Percentiles rank a stretch among this genome's conserved stretches.
phyloP scores from a whole-genome alignment of 305 asterid genomes.

The Solanum aculeatissimum region DNA sequence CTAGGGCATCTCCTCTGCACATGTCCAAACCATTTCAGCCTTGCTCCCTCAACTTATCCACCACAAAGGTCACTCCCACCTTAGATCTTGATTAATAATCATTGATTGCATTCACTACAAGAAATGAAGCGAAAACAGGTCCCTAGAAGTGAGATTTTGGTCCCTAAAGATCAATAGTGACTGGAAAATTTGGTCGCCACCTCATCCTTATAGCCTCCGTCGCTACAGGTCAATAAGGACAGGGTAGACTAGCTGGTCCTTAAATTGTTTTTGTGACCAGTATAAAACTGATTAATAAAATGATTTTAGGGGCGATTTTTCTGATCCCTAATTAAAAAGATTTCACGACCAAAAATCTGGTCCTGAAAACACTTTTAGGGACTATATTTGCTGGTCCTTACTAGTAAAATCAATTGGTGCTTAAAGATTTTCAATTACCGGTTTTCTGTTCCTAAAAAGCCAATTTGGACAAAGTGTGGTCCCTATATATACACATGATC shows the following conservation, averaged over 20 bases:
- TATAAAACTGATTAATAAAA: neutral
- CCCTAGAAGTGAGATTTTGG: neutral
- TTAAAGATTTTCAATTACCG: neutral
- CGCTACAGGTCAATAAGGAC: neutral
- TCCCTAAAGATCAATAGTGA: neutral
- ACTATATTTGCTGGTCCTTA: neutral
- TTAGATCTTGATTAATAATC: no score
- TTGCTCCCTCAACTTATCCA: no score
- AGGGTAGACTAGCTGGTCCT: neutral
- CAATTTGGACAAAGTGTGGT: neutral
- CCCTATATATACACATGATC: neutral
- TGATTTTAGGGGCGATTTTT: neutral
- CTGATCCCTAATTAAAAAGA: neutral
- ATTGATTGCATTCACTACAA: no score
- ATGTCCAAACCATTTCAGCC: no score
- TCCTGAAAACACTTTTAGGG: neutral
- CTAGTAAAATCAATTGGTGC: neutral
- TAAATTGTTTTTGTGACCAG: neutral
- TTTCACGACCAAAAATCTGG: no score
- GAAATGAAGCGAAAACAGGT: no score
- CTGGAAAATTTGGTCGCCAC: neutral
- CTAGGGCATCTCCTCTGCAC: no score
- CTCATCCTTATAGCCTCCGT: neutral
- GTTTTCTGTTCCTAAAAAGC: neutral
- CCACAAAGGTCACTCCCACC: no score